Evolutionary conservation across 805 yeast species (phyloP).

Genomic region (Zygosaccharomyces siamensis): DNA sequence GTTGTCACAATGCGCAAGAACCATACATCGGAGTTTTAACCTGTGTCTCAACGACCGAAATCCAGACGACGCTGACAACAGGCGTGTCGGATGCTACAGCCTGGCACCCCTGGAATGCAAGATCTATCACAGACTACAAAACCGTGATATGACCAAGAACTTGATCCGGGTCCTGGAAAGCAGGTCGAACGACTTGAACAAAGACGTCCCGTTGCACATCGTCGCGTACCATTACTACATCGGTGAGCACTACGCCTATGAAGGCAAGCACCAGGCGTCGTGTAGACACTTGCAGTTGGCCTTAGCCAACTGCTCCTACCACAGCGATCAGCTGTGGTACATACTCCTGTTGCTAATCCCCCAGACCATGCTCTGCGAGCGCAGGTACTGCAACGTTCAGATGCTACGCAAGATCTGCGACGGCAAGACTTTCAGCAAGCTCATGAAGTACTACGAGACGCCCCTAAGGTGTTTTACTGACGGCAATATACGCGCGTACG

Average conservation of each 20-base stretch:
- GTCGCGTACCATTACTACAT: constrained; percentile 64
- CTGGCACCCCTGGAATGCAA: constrained; percentile 66
- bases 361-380: constrained; percentile 46
- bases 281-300: constrained; percentile 24
- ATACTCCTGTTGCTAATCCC: constrained; percentile 64
- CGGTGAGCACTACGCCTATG: constrained; percentile 59
- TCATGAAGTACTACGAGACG: constrained; percentile 17
- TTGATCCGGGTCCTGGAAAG: constrained; percentile 64
- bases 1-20: constrained; percentile 53
- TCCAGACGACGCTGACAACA: constrained; percentile 44
- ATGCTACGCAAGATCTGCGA: neutral
- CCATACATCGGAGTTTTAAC: constrained; percentile 69
- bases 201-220: neutral
- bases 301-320: neutral
- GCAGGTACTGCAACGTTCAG: constrained; percentile 42
- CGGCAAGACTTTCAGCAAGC: constrained; percentile 34
- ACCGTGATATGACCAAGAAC: constrained; percentile 68
- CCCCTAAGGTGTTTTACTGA: constrained; percentile 44
- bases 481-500: constrained; percentile 57
- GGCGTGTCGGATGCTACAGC: constrained; percentile 61
- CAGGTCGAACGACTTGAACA: constrained; percentile 14
- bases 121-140: constrained; percentile 60
- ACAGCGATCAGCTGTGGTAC: constrained; percentile 23
- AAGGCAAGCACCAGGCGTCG: constrained; percentile 37
- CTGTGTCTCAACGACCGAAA: constrained; percentile 74